Evolutionary conservation across 257 asterid species (phyloP), one percentile per base, ranked within the genome.

Genomic region (Ilex asprella): DNA sequence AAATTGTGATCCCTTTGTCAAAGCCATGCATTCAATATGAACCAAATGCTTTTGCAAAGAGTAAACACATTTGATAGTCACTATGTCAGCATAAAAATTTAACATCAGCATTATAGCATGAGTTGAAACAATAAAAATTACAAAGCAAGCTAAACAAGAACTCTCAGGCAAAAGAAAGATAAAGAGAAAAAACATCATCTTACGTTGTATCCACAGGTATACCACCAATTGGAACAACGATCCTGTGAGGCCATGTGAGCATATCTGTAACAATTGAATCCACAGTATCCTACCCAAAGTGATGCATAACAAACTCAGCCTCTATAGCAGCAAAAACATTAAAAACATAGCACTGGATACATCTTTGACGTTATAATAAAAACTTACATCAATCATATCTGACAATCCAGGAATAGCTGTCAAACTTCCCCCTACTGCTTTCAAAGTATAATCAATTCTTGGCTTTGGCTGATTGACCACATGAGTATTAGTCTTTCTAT

Each of bases 391-490:
- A 62, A 62, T 62, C 66, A 62, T 62, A 50, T 62, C 66, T 21
- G 27, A 31, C 0, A 63, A 2, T 55, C 56, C 70, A 65, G 70
- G 63, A 46, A 56, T 29, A 10, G 70, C 64, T 15, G 58, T 53
- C 13, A 66, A 31, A 32, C 58, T 44, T 31, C 70, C 64, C 31
- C 63, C 56, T n/a, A 66, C 57, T 14, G 47, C 58, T 58, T 66
- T 66, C 13, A 64, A 21, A 41, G 69, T 64, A 54, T 55, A 64
- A 64, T 64, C 69, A 27, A 57, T 66, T 44, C 70, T 58, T 57
- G 63, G 63, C 58, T 57, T 57, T 12, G 70, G 64, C 63, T 66
- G 43, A 64, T 39, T 1, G 32, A 53, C 10, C 6, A 41, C 27
- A 12, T 32, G 32, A 57, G 44, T 2, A 14, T 46, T 46, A 46